Conservation (phyloP, 345 rosid species). For the Hibiscus trionum region DNA sequence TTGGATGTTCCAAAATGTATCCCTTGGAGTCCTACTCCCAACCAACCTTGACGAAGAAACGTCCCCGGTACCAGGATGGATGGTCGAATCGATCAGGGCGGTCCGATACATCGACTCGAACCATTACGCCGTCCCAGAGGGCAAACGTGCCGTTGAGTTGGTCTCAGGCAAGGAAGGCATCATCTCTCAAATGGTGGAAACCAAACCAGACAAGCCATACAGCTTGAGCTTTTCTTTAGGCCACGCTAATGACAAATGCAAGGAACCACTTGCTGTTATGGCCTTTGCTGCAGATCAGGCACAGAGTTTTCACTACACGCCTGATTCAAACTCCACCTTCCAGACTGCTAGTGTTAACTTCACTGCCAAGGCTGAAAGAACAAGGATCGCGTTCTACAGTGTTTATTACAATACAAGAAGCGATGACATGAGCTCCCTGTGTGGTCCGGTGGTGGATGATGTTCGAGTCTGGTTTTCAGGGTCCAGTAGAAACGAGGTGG, state of each 20-base stretch:
- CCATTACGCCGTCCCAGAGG: constrained; percentile 72
- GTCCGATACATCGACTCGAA: constrained; percentile 82
- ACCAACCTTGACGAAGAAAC: constrained; percentile 86
- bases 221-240: constrained; percentile 59
- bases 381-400: constrained; percentile 81
- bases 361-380: constrained; percentile 84
- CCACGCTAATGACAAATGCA: constrained; percentile 82
- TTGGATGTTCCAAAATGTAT: constrained; percentile 78
- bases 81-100: constrained; percentile 76
- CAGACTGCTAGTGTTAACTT: constrained; percentile 52
- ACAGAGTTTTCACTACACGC: constrained; percentile 62
- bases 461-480: constrained; percentile 72
- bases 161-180: constrained; percentile 97
- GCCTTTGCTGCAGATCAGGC: constrained; percentile 93
- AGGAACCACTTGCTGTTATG: constrained; percentile 79
- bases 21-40: constrained; percentile 80
- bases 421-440: constrained; percentile 90
- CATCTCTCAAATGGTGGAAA: constrained; percentile 85
- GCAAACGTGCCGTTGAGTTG: constrained; percentile 80
- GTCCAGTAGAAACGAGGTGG: constrained; percentile 22
- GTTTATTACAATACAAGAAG: constrained; percentile 84
- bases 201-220: constrained; percentile 48
- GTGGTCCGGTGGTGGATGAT: constrained; percentile 92
- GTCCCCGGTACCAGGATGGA: constrained; percentile 89
- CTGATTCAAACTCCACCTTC: constrained; percentile 62